A percentile compares a stretch with the other conserved stretches of the same genome.
Conservation (phyloP, 495 filamentous ascomycete species). For the Cladorrhinum samala region DNA sequence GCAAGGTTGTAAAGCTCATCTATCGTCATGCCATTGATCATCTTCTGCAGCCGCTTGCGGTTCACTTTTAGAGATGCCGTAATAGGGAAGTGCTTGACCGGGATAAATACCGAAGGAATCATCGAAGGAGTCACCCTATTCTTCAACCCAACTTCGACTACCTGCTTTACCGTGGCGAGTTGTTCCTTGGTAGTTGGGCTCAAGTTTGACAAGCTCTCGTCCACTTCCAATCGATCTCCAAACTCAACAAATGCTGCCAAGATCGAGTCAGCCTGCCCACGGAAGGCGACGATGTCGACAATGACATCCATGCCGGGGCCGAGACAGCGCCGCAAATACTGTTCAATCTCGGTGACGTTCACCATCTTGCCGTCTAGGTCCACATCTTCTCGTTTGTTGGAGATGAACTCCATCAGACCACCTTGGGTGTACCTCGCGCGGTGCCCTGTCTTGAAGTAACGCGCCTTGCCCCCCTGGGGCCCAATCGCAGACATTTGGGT, state of each 20-base stretch:
- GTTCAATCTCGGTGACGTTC: slow-evolving; percentile 36
- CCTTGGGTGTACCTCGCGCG: slow-evolving; percentile 38
- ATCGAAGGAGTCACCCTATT: slow-evolving; percentile 28
- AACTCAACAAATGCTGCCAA: slow-evolving; percentile 43
- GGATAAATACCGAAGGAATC: slow-evolving; percentile 38
- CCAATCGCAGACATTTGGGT: slow-evolving; percentile 21
- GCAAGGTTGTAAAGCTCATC: slow-evolving; percentile 34
- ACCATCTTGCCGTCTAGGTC: slow-evolving; percentile 28
- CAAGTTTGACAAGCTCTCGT: slow-evolving; percentile 27
- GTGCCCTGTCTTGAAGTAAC: slow-evolving; percentile 40
- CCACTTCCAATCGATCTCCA: slow-evolving; percentile 31
- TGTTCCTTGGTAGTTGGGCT: slow-evolving; percentile 30
- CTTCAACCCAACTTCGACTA: slow-evolving; percentile 31
- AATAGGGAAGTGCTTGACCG: slow-evolving; percentile 37
- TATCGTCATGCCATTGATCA: slow-evolving; percentile 32
- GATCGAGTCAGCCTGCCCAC: slow-evolving; percentile 27
- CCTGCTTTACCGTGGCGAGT: slow-evolving; percentile 33
- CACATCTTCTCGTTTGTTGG: slow-evolving; percentile 24
- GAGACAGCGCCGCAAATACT: slow-evolving; percentile 38
- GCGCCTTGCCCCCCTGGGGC: slow-evolving; percentile 9
- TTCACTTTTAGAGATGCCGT: slow-evolving; percentile 40
- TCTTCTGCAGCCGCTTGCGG: slow-evolving; percentile 34
- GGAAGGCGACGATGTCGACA: slow-evolving; percentile 39
- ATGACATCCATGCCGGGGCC: slow-evolving; percentile 39
- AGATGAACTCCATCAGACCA: slow-evolving; percentile 41